These are phyloP conservation scores for Paradendryphiella salina DNA, from an alignment of 2,329 filamentous ascomycete genomes.

Conservation along the genomic window DNA sequence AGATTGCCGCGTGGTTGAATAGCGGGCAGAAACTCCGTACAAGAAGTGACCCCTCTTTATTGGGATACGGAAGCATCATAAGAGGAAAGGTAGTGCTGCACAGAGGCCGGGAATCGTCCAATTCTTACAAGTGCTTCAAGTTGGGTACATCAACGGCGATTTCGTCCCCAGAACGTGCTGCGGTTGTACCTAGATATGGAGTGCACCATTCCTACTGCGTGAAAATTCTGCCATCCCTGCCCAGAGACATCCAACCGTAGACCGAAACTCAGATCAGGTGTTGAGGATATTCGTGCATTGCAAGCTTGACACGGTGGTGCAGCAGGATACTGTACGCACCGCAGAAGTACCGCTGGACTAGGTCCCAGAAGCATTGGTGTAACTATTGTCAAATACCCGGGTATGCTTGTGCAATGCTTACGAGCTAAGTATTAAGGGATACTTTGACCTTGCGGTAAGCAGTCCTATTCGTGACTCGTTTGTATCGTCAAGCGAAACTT, in stretches of 20 bases:
- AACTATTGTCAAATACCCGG: not conserved
- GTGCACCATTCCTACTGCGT: constrained; percentile 1
- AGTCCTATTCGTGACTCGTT: not conserved
- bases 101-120: too few species aligned
- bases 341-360: not conserved
- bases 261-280: constrained; percentile 3
- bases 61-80: too few species aligned
- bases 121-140: too few species aligned
- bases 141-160: not conserved
- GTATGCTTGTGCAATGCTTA: not conserved
- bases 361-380: not conserved
- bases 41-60: too few species aligned
- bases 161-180: not conserved
- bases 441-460: not conserved
- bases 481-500: not conserved
- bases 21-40: too few species aligned
- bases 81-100: too few species aligned
- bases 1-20: too few species aligned
- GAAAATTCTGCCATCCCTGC: not conserved
- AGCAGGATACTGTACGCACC: not conserved
- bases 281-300: not conserved
- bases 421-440: not conserved
- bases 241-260: not conserved
- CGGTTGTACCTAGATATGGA: not conserved
- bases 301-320: not conserved